phyloP scores from a whole-genome alignment of 257 asterid species.

The Gentiana macrophylla region DNA sequence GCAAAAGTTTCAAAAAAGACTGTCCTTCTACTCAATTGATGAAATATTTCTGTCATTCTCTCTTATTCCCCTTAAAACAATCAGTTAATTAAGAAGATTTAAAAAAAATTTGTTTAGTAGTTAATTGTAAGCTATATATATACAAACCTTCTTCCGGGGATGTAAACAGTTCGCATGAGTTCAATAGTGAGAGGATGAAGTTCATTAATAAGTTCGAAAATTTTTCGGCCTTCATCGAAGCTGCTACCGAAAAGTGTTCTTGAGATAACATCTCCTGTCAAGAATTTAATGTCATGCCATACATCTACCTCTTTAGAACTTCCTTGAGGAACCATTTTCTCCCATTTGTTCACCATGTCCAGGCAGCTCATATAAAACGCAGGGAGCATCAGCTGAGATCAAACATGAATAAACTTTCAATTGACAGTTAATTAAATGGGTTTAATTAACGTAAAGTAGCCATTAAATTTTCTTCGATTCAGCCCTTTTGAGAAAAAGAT shows the following conservation, averaged over 20 bases:
- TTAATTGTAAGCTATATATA: too few relatives aligned
- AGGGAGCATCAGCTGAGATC: conserved; percentile 34
- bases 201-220: conserved; percentile 42
- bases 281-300: conserved; percentile 31
- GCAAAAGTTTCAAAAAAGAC: too few relatives aligned
- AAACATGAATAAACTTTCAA: too few relatives aligned
- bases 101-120: too few relatives aligned
- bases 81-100: too few relatives aligned
- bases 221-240: conserved; percentile 24
- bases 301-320: conserved; percentile 33
- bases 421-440: too few relatives aligned
- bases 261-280: conserved; percentile 36
- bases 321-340: conserved; percentile 12
- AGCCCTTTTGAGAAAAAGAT: too few relatives aligned
- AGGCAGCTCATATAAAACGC: conserved; percentile 33
- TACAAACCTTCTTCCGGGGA: conserved; percentile 56
- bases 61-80: too few relatives aligned
- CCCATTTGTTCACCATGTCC: conserved; percentile 47
- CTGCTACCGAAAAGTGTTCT: conserved; percentile 41
- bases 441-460: neutral
- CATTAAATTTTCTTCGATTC: neutral
- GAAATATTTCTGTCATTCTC: too few relatives aligned
- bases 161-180: conserved; percentile 35
- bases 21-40: too few relatives aligned
- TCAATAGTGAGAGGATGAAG: conserved; percentile 45